Evolutionary conservation across 306 rosid genomes (phyloP).

Genomic region (Rubus idaeus): DNA sequence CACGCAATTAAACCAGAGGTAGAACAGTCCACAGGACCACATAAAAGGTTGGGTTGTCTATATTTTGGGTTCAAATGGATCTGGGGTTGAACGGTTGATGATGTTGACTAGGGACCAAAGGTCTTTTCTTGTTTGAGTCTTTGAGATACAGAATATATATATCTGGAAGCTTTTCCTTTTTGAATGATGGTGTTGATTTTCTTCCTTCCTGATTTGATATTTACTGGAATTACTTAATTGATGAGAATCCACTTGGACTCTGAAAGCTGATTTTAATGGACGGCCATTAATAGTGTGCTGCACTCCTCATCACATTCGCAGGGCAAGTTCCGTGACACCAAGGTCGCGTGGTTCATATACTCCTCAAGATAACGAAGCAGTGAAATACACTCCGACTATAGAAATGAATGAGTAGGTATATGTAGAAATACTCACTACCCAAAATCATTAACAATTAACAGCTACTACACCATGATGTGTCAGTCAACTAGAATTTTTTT

Average conservation of each 20-base stretch:
- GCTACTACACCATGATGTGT: not conserved
- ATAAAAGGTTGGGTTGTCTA: constrained; percentile 18
- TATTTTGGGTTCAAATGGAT: constrained; percentile 31
- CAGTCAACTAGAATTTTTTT: not conserved
- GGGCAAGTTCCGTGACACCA: not conserved
- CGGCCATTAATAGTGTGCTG: not conserved
- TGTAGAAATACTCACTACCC: not conserved
- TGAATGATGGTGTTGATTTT: not conserved
- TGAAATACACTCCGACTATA: not conserved
- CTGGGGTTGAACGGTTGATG: constrained; percentile 29
- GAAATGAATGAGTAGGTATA: not conserved
- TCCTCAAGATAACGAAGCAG: not conserved
- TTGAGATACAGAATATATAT: not conserved
- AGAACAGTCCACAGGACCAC: constrained; percentile 11
- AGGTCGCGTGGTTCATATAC: not conserved
- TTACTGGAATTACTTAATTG: not conserved
- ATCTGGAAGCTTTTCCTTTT: constrained; percentile 1
- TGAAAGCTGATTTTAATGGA: constrained; percentile 15
- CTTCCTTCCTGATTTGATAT: not conserved
- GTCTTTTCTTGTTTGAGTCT: not conserved
- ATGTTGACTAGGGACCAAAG: constrained; percentile 41
- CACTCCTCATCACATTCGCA: not conserved
- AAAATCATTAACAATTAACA: not conserved
- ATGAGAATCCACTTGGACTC: not conserved
- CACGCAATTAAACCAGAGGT: constrained; percentile 6